Evolutionary conservation across 495 filamentous ascomycete species (phyloP).

Genomic region (Pyrenula aspistea): DNA sequence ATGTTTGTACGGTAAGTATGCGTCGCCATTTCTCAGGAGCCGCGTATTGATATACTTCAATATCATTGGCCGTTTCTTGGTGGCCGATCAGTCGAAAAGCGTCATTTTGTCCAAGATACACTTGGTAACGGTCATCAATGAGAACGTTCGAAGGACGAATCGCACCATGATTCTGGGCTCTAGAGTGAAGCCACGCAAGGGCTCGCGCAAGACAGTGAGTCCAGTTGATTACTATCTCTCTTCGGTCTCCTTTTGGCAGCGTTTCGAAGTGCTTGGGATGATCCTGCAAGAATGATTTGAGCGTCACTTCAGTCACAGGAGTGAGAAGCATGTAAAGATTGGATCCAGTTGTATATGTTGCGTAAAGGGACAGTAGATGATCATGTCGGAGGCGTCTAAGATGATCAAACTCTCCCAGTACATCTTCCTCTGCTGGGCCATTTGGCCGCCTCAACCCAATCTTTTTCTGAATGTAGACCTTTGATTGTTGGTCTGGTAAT

Average conservation of each 20-base stretch:
- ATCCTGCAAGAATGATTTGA: constrained; percentile 66
- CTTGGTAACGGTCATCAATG: constrained; percentile 55
- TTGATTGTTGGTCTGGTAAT: constrained; percentile 29
- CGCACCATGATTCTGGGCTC: constrained; percentile 61
- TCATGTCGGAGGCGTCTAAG: constrained; percentile 56
- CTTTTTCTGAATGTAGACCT: constrained; percentile 56
- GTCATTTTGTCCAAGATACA: constrained; percentile 65
- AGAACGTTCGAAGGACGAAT: constrained; percentile 77
- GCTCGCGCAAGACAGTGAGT: constrained; percentile 76
- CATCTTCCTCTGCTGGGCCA: constrained; percentile 49
- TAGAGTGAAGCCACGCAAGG: constrained; percentile 62
- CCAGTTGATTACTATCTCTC: constrained; percentile 66
- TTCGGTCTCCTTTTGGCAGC: constrained; percentile 58
- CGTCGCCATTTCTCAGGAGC: constrained; percentile 67
- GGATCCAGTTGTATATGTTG: constrained; percentile 64
- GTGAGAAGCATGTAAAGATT: constrained; percentile 67
- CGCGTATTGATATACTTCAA: constrained; percentile 78
- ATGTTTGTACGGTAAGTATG: constrained; percentile 22
- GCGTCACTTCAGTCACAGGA: constrained; percentile 59
- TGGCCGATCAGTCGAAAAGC: constrained; percentile 44
- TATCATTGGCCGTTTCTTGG: constrained; percentile 44
- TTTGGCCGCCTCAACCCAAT: constrained; percentile 49
- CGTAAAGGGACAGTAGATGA: constrained; percentile 71
- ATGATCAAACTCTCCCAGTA: constrained; percentile 53
- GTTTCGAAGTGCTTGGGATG: constrained; percentile 54